Base-by-base conservation (phyloP, 192 early-diverging fungal species). In the Podila verticillata region DNA sequence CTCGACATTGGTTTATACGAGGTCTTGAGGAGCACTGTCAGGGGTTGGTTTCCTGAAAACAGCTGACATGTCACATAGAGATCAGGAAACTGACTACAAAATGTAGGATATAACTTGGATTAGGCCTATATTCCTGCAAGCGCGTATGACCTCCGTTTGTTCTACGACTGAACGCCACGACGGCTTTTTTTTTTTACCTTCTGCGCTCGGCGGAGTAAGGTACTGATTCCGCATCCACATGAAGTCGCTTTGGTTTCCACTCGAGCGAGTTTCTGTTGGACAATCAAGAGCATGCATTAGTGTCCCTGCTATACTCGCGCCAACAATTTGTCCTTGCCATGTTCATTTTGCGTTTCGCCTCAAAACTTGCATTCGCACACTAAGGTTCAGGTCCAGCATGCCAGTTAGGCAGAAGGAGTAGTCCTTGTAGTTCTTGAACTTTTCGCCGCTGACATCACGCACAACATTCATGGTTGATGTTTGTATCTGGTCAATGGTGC, bases 341-440 rank as follows among this genome's bases (percentile, higher is more conserved):
- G 5, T 20, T 44, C n/a, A n/a, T 15, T 34, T 44, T 15, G 39
- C 39, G 12, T 44, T 44, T 44, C 39, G 39, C 1, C 39, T 44
- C 13, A 44, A n/a, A 44, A 65, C 82, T 81, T 85, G 89, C 92
- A 94, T 90, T 85, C 87, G 87, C 28, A 94, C 82, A 24, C 78
- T 82, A 19, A 93, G 84, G 30, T 85, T 84, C 13, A 89, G 62
- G 69, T 92, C 84, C 20, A 95, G 82, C 35, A 93, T 90, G 47
- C 87, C 83, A 32, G 92, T 88, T 15, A 91, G 74, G 65, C 91
- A 93, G 68, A 88, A 93, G 17, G 93, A 91, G 70, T 91, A 95
- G 71, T 92, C 92, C 79, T 86, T 89, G 20, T 75, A 70, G 68
- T 70, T 66, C 54, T 72, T 74, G 44, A 68, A 65, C 57, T 70